phyloP scores from a whole-genome alignment of 257 asterid species.

The Lavandula angustifolia region DNA sequence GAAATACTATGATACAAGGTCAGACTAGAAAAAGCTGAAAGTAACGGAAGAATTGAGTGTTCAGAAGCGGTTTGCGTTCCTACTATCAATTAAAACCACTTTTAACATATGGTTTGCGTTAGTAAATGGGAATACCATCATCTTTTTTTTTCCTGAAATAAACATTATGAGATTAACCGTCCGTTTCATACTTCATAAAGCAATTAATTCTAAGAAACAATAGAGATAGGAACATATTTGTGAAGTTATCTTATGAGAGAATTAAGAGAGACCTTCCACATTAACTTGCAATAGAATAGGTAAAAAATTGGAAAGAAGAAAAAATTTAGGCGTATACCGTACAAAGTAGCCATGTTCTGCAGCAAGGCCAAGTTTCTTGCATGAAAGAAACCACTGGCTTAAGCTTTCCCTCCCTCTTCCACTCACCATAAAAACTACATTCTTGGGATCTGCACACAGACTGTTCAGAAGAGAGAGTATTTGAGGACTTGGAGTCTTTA shows the following conservation, averaged over 20 bases:
- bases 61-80: constrained; percentile 5
- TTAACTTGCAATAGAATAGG: neutral
- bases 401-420: constrained; percentile 80
- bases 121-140: neutral
- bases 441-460: constrained; percentile 59
- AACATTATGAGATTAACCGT: constrained; percentile 4
- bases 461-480: constrained; percentile 65
- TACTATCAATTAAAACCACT: constrained; percentile 14
- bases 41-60: constrained; percentile 1
- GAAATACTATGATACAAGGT: neutral
- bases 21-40: neutral
- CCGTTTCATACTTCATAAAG: neutral
- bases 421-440: constrained; percentile 69
- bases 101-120: neutral
- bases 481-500: constrained; percentile 60
- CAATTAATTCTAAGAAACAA: neutral
- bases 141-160: neutral
- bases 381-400: constrained; percentile 69
- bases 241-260: neutral
- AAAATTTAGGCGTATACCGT: constrained; percentile 45
- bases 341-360: constrained; percentile 86
- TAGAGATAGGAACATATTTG: neutral
- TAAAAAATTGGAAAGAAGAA: neutral
- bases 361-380: constrained; percentile 75
- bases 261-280: neutral